Conservation (phyloP, 176 grass and related monocot genomes). For the Canna indica region DNA sequence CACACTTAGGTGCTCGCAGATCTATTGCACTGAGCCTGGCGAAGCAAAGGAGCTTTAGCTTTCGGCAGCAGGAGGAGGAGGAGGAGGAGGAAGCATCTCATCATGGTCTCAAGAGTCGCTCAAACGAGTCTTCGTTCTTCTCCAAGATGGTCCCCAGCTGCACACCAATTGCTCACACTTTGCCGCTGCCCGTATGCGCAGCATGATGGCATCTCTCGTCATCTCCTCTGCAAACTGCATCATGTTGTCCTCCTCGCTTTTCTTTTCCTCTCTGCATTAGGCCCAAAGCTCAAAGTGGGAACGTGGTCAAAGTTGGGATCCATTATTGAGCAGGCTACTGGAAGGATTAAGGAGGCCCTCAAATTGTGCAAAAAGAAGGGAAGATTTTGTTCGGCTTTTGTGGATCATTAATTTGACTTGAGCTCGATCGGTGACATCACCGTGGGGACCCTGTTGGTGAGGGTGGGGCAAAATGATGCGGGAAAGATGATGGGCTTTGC, state of each 20-base stretch:
- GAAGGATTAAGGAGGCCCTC: not conserved
- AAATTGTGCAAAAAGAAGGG: not conserved
- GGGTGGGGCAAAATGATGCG: slow-evolving; percentile 1
- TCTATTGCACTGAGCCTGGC: not conserved
- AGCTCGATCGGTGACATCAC: slow-evolving; percentile 16
- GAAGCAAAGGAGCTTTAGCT: not conserved
- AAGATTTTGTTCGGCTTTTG: not conserved
- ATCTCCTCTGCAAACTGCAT: slow-evolving; percentile 30
- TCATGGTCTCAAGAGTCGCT: not conserved
- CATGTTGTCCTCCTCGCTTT: slow-evolving; percentile 45
- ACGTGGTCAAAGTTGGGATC: slow-evolving; percentile 5
- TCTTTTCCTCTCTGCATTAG: not conserved
- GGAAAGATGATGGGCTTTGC: slow-evolving; percentile 20
- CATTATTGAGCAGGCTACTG: slow-evolving; percentile 5
- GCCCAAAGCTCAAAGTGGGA: not conserved
- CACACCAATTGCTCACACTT: slow-evolving; percentile 30
- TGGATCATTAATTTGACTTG: not conserved
- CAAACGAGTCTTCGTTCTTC: not conserved
- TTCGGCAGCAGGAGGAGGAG: not conserved
- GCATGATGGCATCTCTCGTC: slow-evolving; percentile 52
- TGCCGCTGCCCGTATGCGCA: slow-evolving; percentile 31
- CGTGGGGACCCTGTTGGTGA: not conserved
- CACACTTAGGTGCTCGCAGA: not conserved
- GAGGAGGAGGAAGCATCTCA: slow-evolving; percentile 1
- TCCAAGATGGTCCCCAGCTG: slow-evolving; percentile 38